Evolutionary conservation across 2,329 filamentous ascomycete species (phyloP).

Genomic region (Ophiostoma himal-ulmi): DNA sequence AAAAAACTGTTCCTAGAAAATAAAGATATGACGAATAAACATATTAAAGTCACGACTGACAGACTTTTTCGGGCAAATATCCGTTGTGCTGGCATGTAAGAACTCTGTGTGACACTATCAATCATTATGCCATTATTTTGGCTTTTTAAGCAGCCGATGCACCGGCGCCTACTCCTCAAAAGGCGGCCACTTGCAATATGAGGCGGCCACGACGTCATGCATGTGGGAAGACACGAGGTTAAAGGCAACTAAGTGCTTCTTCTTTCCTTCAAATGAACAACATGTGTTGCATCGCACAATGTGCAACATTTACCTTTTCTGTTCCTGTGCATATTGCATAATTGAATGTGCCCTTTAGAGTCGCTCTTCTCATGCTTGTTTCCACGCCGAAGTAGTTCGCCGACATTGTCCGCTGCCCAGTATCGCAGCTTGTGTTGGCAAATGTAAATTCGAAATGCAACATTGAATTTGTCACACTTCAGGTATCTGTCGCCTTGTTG

Average conservation of each 20-base stretch:
- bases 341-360: not conserved
- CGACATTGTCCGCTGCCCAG: not conserved
- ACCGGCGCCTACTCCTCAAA: not conserved
- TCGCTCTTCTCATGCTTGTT: no score
- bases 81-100: not conserved
- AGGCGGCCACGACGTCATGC: conserved; percentile 7
- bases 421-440: not conserved
- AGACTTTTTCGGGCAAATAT: not conserved
- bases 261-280: not conserved
- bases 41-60: not conserved
- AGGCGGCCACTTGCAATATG: not conserved
- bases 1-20: not conserved
- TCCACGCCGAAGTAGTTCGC: no score
- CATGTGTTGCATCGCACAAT: not conserved
- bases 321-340: not conserved
- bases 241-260: not conserved
- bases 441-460: not conserved
- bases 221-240: not conserved
- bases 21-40: not conserved
- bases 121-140: not conserved
- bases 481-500: not conserved
- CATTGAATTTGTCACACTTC: not conserved
- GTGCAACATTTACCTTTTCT: not conserved
- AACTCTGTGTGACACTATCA: not conserved
- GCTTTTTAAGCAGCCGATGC: not conserved